Base-by-base conservation (phyloP, 768 basidiomycete genomes). In the Xerocomellus dryophilus region DNA sequence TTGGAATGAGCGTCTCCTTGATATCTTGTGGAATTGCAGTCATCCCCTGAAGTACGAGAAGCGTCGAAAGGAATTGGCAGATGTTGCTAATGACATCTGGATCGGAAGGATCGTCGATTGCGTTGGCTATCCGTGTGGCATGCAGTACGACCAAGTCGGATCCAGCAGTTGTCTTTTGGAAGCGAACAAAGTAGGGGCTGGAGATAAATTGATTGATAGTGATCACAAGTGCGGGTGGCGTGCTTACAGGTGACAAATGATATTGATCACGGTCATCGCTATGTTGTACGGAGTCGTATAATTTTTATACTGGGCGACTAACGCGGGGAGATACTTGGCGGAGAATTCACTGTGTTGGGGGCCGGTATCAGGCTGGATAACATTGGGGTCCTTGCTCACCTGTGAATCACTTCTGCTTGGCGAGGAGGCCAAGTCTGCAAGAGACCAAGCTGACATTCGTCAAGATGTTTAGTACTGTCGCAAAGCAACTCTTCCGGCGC, bases 111-210 rank as follows among this genome's bases (percentile, higher is more conserved):
- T 57, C 47, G 10, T 51, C 43, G 18, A 36, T 43, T 17, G 39
- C 31, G 11, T 60, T 61, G 5, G 67, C 73, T 1, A 68, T 73
- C 34, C 74, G 74, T 43, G 67, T 68, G 17, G 72, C 70, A 48
- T 78, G 74, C 15, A 76, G 48, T 25, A 65, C 64, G 7, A 66
- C 72, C 38, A 78, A 45, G 23, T 70, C 71, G 50, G 61, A 65
- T 7, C 64, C 70, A 15, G 65, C 70, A 7, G 66, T 55, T 4
- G 61, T 71, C 18, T 58, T 69, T 31, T 66, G 54, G 52, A 73
- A 77, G 27, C 76, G 75, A 34, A 71, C 58, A 53, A 76, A 77
- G 57, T 78, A 76, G 10, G 76, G 70, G 2, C 77, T 76, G 44
- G 12, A 48, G 11, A 34, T 35, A 20, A 11, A 5, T 46, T 32